Base-by-base conservation (phyloP, 805 yeast genomes). In the Wickerhamiella azyma region DNA sequence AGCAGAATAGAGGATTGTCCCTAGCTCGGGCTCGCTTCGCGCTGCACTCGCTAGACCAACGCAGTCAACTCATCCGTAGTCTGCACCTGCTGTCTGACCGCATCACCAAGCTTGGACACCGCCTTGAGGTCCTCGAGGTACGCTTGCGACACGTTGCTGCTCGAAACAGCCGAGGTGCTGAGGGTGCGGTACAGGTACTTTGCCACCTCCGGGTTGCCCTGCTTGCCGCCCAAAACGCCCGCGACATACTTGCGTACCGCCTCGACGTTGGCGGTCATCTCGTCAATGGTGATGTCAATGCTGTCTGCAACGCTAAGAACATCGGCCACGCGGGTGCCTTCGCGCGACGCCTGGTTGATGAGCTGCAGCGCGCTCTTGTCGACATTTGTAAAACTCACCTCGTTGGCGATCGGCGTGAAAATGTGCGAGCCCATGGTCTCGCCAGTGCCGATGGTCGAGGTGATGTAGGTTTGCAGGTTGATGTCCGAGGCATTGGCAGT, bases 41-140 rank as follows among this genome's bases (percentile, higher is more conserved):
- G n/a, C n/a, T n/a, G n/a, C n/a, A n/a, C n/a, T n/a, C n/a, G n/a
- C n/a, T 55, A 71, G 36, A 70, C 66, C 48, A 71, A 60, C 30
- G 80, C 76, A 41, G 85, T 78, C 57, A 84, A 71, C 61, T 82
- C 77, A 41, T 85, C 77, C 57, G 85, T 76, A 58, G 81, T 70
- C 61, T 81, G 88, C 52, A 84, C 72, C 67, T 85, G 95, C 52
- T 85, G 81, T 67, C 81, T 83, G 55, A 85, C 77, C 46, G 92
- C 82, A 54, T 80, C 77, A 48, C 94, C 80, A 64, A 85, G 71
- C 60, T 80, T 82, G 60, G 83, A 89, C 52, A 85, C 74, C 77
- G 85, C 75, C 50, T 82, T 70, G 37, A 85, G 77, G 57, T 85
- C 94, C 62, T 83, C 85, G 59, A 79, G 69, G 61, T 83, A 86